Evolutionary conservation across 805 yeast species (phyloP), one percentile per base, ranked within the genome.

Genomic region (Sugiyamaella floridensis): DNA sequence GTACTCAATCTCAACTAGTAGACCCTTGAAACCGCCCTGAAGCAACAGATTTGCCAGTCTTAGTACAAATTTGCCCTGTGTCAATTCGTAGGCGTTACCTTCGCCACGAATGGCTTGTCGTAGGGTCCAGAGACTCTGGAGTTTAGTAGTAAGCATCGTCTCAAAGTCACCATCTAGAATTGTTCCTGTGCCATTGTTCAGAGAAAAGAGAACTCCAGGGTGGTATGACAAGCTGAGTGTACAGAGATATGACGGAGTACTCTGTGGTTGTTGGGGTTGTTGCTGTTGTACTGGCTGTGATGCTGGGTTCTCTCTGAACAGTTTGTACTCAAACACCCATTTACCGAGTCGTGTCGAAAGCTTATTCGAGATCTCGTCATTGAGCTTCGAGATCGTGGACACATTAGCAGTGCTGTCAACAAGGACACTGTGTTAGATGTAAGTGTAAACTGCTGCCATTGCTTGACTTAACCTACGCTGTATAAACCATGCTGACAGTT

Each of bases 91-190:
- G 4, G 79, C 77, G 50, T 76, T 76, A 0, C 95, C 95, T 55
- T 85, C 90, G 1, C 92, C 93, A 60, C 80, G 78, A 48, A 86
- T 76, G 9, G 78, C 72, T 65, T 87, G 95, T 55, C 87, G 72
- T 44, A 79, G 73, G 0, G 74, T 68, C 95, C 95, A 87, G 48
- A 83, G 64, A 57, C 86, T 79, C 63, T 81, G 85, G 50, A 87
- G 66, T 60, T 85, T 83, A 32, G 75, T 75, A 18, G 71, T 71
- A 1, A 83, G 64, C 44, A 86, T 73, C 40, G 66, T 63, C 48
- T 82, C 87, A 60, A 85, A 77, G 22, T 77, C 73, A 54, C 83
- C 86, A 50, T 75, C 76, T 49, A 79, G 60, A 1, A 82, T 81
- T 0, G 78, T 50, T 40, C 63, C 61, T 47, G 63, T 53, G 45